Evolutionary conservation across 495 filamentous ascomycete species (phyloP).

Genomic region (Cercophora newfieldiana): DNA sequence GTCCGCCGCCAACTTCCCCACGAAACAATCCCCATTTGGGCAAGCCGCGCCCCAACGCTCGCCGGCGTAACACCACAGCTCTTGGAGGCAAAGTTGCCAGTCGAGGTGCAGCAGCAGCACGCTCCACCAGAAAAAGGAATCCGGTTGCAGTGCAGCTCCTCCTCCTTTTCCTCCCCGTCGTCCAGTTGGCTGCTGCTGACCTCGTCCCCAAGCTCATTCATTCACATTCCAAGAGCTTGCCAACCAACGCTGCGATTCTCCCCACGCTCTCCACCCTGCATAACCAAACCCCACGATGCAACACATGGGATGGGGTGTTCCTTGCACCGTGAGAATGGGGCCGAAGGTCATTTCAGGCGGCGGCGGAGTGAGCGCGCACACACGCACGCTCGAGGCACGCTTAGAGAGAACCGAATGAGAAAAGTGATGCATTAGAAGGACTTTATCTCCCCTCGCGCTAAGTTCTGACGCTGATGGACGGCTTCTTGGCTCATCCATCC

Average conservation of each 20-base stretch:
- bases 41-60: not conserved
- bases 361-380: too few species aligned
- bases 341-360: too few species aligned
- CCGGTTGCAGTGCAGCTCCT: not conserved
- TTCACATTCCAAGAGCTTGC: not conserved
- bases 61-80: not conserved
- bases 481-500: not conserved
- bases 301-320: not conserved
- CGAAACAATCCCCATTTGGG: not conserved
- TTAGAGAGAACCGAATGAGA: not conserved
- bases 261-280: not conserved
- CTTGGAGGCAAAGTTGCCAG: not conserved
- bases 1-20: not conserved
- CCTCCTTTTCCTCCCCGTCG: too few species aligned
- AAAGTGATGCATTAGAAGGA: not conserved
- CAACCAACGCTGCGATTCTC: not conserved
- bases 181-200: too few species aligned
- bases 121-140: not conserved
- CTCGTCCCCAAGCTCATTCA: too few species aligned
- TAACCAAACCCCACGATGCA: not conserved
- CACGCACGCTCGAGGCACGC: too few species aligned
- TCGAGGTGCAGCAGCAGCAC: not conserved
- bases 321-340: too few species aligned
- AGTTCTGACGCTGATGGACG: not conserved
- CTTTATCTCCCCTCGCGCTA: not conserved